Conservation (phyloP, 768 basidiomycete species). For the Trametes cinnabarina region DNA sequence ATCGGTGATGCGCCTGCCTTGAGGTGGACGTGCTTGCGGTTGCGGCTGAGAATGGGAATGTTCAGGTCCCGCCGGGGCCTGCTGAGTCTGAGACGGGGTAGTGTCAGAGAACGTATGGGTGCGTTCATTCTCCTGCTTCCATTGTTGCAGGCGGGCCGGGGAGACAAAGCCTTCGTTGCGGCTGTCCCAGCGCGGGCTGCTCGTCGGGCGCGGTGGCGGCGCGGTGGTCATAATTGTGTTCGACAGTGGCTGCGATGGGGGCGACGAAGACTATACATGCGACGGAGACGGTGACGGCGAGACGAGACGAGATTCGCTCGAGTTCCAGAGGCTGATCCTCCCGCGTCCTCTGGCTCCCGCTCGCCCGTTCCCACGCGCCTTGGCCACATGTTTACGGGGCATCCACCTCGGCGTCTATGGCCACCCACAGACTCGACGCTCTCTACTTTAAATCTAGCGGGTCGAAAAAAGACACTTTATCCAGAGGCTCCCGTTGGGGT, state of each 20-base stretch:
- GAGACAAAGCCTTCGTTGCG: slow-evolving; percentile 38
- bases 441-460: no score
- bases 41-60: background rate
- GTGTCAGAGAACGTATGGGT: slow-evolving; percentile 21
- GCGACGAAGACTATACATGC: slow-evolving; percentile 4
- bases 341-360: background rate
- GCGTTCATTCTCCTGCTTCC: slow-evolving; percentile 30
- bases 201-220: slow-evolving; percentile 16
- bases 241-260: background rate
- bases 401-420: no score
- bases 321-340: slow-evolving; percentile 6
- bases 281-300: slow-evolving; percentile 2
- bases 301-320: slow-evolving; percentile 7
- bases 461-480: no score
- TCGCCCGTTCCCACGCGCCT: background rate
- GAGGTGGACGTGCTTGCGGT: slow-evolving; percentile 1
- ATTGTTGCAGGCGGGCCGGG: slow-evolving; percentile 35
- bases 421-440: no score
- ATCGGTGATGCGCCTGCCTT: background rate
- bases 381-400: background rate
- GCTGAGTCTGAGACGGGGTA: slow-evolving; percentile 19
- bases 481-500: no score
- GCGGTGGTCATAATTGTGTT: slow-evolving; percentile 18
- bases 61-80: background rate
- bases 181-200: slow-evolving; percentile 37